Evolutionary conservation across 345 rosid species (phyloP), one percentile per base, ranked within the genome.

Genomic region (Gossypium mustelinum): DNA sequence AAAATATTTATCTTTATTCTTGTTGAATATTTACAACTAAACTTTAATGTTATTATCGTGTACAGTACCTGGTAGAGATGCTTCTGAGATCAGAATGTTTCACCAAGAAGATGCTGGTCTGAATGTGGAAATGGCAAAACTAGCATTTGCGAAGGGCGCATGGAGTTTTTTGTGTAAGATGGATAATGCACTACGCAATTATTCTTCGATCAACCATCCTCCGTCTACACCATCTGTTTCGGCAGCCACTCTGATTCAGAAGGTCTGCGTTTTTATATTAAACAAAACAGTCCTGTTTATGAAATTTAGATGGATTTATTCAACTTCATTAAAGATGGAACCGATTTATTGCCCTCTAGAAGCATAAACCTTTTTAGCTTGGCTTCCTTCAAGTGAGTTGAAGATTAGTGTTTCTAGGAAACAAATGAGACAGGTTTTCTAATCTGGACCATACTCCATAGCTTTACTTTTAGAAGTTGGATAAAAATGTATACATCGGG

Each of bases 41-140:
- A 62, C 64, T 72, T 43, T 73, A 27, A 73, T 75, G 24, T 41
- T 61, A 9, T 20, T 56, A 7, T 77, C 66, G 52, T 76, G 14
- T 82, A 78, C 91, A 94, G 98, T 92, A 47, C 89, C 94, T 9
- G 94, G 97, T 68, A 86, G 86, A 77, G 87, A 90, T 79, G 97
- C 98, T 44, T 90, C 89, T 72, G 95, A 92, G 86, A 89, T 94
- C 78, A 87, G 83, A 79, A 81, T 90, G 97, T 84, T 85, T 83
- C 95, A 94, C 81, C 94, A 89, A 81, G 98, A 94, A 85, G 95
- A 94, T 83, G 95, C 97, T 58, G 94, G 97, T 63, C 76, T 95
- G 64, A 95, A 93, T 73, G 85, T 83, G 75, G 98, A 91, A 79
- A 90, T 95, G 94, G 92, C 97, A 54, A 93, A 86, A 79, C 79